Conservation (phyloP, 148 eudicot genomes). For the Fagopyrum homotropicum region DNA sequence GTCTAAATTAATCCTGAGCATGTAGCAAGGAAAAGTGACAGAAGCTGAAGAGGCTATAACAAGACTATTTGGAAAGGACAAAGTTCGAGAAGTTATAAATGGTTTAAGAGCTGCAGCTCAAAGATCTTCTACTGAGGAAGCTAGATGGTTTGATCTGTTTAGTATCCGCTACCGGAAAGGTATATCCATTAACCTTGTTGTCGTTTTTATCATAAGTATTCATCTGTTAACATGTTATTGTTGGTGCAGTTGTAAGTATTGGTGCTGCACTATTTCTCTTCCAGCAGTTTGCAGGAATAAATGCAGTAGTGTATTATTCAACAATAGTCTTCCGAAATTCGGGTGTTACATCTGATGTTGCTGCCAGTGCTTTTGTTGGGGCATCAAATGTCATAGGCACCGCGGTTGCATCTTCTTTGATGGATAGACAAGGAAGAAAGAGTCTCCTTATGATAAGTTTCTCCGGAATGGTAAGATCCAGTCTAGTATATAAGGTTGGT, state of each 20-base stretch:
- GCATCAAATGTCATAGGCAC: slow-evolving; percentile 93
- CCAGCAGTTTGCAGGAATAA: slow-evolving; percentile 96
- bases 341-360: slow-evolving; percentile 91
- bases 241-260: slow-evolving; percentile 77
- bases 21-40: slow-evolving; percentile 80
- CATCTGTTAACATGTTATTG: neutral
- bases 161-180: slow-evolving; percentile 75
- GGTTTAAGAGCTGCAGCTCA: slow-evolving; percentile 63
- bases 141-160: slow-evolving; percentile 91
- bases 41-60: slow-evolving; percentile 64
- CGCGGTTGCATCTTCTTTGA: slow-evolving; percentile 73
- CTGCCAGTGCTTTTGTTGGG: slow-evolving; percentile 97
- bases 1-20: neutral
- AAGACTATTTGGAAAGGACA: slow-evolving; percentile 65
- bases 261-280: slow-evolving; percentile 92
- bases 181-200: slow-evolving; percentile 15
- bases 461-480: slow-evolving; percentile 67
- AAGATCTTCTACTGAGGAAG: slow-evolving; percentile 68
- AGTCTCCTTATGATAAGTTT: slow-evolving; percentile 84
- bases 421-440: slow-evolving; percentile 95
- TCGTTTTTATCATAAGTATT: neutral
- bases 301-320: slow-evolving; percentile 89
- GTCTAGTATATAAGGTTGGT: too few relatives aligned
- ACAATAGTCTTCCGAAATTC: slow-evolving; percentile 86
- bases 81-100: slow-evolving; percentile 62